Percentiles rank a stretch among this genome's conserved stretches.
These are phyloP conservation scores for Lodderomyces margitis DNA, from an alignment of 1,139 yeast genomes.

Conservation along the genomic window DNA sequence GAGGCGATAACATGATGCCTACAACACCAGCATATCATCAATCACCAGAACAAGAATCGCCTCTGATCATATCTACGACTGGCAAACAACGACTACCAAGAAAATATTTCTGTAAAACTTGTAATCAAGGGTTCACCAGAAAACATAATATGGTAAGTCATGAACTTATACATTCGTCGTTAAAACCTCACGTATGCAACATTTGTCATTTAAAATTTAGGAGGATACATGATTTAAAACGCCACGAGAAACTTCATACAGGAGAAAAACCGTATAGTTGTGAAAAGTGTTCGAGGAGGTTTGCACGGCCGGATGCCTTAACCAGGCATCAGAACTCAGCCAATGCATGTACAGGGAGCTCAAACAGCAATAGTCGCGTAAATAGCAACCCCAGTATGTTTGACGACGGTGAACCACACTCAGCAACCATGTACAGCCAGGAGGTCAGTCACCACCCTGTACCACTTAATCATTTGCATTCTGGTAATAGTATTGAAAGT, in stretches of 20 bases:
- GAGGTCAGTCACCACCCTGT: not conserved
- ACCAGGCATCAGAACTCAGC: constrained; percentile 57
- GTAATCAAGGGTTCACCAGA: constrained; percentile 63
- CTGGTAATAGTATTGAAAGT: not conserved
- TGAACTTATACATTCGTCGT: constrained; percentile 63
- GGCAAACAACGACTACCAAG: constrained; percentile 16
- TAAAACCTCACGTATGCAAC: constrained; percentile 67
- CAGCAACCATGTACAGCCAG: not conserved
- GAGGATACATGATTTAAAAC: constrained; percentile 70
- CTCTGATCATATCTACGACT: not conserved
- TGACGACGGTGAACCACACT: not conserved
- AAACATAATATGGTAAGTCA: constrained; percentile 77
- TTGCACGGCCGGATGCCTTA: constrained; percentile 78
- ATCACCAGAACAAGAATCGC: not conserved
- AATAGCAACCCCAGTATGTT: not conserved
- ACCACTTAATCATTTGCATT: not conserved
- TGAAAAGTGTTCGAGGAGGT: constrained; percentile 57
- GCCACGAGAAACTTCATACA: constrained; percentile 74
- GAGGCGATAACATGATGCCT: not conserved
- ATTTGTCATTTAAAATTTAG: constrained; percentile 65
- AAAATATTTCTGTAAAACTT: constrained; percentile 53
- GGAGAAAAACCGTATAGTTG: constrained; percentile 74
- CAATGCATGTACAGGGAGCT: constrained; percentile 35
- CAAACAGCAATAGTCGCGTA: not conserved
- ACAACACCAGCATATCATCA: not conserved